Evolutionary conservation across 2,329 filamentous ascomycete genomes (phyloP), one percentile per base, ranked within the genome.

Genomic region (Clarireedia hainanense): DNA sequence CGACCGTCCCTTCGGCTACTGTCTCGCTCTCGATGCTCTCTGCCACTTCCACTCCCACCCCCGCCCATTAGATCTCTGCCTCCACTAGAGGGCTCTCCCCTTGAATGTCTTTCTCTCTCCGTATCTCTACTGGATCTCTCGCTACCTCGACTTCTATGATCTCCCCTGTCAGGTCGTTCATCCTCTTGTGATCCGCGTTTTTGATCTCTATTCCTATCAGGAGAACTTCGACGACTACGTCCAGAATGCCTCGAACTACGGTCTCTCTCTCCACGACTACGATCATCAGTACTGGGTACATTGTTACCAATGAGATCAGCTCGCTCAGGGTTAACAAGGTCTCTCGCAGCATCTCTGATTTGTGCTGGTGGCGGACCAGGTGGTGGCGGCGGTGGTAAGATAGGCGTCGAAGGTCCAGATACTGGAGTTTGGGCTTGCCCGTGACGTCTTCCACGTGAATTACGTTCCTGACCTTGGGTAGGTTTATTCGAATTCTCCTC

Each of bases 371-470:
- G 52, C 52, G 59, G 61, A 34, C 57, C 60, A 14, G 58, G 17
- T 69, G 72, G 47, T 72, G 72, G 49, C 15, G 75, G 71, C 6
- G 75, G 71, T 5, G 80, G 78, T 6, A 80, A 79, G 17, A 76
- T 77, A 23, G 80, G 79, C 1, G 79, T 48, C 71, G 71, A 20
- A 72, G 71, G 20, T 75, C 76, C 24, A 75, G 79, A 52, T 72
- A 77, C 45, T 76, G 80, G 3, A 75, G 80, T 17, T 80, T 74
- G 20, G 79, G 76, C 63, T 79, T 80, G 70, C 60, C 71, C 59
- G 56, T 71, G 64, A 40, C 63, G 69, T 45, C 68, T 63, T n/a
- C 64, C 62, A 52, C 68, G 67, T 47, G 62, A 51, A 54, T 60
- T 66, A 9, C 64, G 61, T 24, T 67, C 62, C 26, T 62, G 72